Evolutionary conservation across 2,329 filamentous ascomycete genomes (phyloP).

Genomic region (Rasamsonia emersonii): DNA sequence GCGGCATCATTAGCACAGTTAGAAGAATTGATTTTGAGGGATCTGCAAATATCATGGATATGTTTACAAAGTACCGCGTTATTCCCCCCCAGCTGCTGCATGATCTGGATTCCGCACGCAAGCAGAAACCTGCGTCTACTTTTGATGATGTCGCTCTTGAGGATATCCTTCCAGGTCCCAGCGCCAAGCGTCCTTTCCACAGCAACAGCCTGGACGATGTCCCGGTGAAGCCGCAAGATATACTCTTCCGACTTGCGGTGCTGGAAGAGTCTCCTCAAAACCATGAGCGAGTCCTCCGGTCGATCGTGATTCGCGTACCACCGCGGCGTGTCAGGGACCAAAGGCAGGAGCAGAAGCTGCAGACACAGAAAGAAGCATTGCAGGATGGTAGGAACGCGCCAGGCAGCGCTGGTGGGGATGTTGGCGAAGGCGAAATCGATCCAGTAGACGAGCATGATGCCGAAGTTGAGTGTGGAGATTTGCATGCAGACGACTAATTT

Average conservation of each 20-base stretch:
- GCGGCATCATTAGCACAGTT: not conserved
- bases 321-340: slow-evolving; percentile 37
- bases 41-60: too few species aligned
- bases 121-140: slow-evolving; percentile 2
- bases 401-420: slow-evolving; percentile 21
- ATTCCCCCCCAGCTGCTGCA: slow-evolving; percentile 33
- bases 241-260: not conserved
- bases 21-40: too few species aligned
- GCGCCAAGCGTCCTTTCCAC: slow-evolving; percentile 2
- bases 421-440: slow-evolving; percentile 37
- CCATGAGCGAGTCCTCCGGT: slow-evolving; percentile 28
- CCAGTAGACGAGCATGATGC: slow-evolving; percentile 39
- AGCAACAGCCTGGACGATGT: slow-evolving; percentile 1
- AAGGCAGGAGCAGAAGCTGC: slow-evolving; percentile 28
- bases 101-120: slow-evolving; percentile 10
- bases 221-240: not conserved
- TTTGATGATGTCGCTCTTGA: slow-evolving; percentile 4
- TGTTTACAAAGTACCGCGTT: slow-evolving; percentile 27
- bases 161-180: slow-evolving; percentile 2
- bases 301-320: slow-evolving; percentile 35
- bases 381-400: slow-evolving; percentile 34
- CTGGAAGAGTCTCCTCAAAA: slow-evolving; percentile 13
- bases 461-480: slow-evolving; percentile 41
- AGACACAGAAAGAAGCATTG: slow-evolving; percentile 34
- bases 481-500: slow-evolving; percentile 39